Evolutionary conservation across 306 rosid species (phyloP), one percentile per base, ranked within the genome.

Genomic region (Potentilla sterilis): DNA sequence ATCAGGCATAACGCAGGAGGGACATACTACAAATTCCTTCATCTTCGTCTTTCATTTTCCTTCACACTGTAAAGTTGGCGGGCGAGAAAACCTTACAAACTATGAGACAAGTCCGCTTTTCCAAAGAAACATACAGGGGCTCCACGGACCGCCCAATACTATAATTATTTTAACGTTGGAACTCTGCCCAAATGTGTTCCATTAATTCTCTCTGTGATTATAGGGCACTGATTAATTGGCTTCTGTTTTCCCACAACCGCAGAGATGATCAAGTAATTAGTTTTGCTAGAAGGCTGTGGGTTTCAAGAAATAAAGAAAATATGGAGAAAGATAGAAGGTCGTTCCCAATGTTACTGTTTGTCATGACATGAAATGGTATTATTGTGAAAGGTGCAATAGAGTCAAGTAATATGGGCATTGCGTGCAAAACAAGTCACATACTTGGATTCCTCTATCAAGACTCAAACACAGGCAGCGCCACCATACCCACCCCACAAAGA

Each of bases 381-480:
- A 44, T 44, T 44, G 2, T 0, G 48, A 11, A 9, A 0, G 35
- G 35, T 57, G 8, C 4, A 58, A 24, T 6, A 19, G 66, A 32
- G 66, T 61, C 66, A 61, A 12, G 40, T 24, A 32, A 5, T 28
- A 28, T 61, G n/a, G 40, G 18, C 1, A 14, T 61, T 32, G 32
- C 67, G 67, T 61, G 67, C 67, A 12, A 32, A 61, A 61, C 38
- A 61, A 61, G 15, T 9, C 35, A 58, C 35, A 35, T 24, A 4
- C 62, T 21, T 21, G 15, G 62, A n/a, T 2, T 55, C 3, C 62
- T 28, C 1, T 1, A 1, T 28, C 28, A 28, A 28, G 28, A 1
- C 28, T 21, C 62, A 22, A 58, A 8, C 46, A 68, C 57, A 15
- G 78, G 71, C 78, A 24, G 71, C 57, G 51, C 62, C 52, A 19